phyloP scores from a whole-genome alignment of 177 flowering plant genomes.

The Telopea speciosissima region DNA sequence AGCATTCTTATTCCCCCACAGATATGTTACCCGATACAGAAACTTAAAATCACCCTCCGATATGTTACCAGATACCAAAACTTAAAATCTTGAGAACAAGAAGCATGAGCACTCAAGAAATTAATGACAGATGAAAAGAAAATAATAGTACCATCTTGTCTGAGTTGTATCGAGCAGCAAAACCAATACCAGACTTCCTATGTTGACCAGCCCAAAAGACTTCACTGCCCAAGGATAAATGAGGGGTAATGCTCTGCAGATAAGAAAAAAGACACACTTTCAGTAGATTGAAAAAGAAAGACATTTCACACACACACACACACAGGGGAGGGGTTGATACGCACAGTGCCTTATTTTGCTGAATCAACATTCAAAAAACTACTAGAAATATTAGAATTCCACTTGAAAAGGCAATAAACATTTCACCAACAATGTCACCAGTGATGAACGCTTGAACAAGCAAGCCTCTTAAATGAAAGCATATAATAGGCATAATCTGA shows the following conservation, averaged over 20 bases:
- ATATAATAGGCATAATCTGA: neutral
- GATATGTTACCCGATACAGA: too few species aligned
- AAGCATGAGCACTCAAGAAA: neutral
- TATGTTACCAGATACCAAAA: too few species aligned
- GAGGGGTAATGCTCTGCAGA: conserved; percentile 76
- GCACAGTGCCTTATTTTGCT: neutral
- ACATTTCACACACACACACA: too few species aligned
- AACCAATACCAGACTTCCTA: conserved; percentile 86
- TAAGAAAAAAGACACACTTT: neutral
- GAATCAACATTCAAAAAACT: neutral
- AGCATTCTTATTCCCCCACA: too few species aligned
- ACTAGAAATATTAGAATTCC: neutral
- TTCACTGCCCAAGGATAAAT: conserved; percentile 83
- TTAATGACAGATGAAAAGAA: neutral
- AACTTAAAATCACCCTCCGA: too few species aligned
- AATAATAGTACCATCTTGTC: conserved; percentile 70
- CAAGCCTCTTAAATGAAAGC: too few species aligned
- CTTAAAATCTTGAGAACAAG: too few species aligned
- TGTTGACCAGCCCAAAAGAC: conserved; percentile 97
- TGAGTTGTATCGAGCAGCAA: conserved; percentile 82
- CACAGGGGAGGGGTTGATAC: too few species aligned
- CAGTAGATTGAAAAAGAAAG: neutral
- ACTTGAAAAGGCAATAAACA: neutral
- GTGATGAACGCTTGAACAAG: too few species aligned
- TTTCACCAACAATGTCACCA: neutral